Percentiles rank a stretch among this genome's conserved stretches.
Conservation (phyloP, 2,329 filamentous ascomycete genomes). For the Epichloe gansuensis region DNA sequence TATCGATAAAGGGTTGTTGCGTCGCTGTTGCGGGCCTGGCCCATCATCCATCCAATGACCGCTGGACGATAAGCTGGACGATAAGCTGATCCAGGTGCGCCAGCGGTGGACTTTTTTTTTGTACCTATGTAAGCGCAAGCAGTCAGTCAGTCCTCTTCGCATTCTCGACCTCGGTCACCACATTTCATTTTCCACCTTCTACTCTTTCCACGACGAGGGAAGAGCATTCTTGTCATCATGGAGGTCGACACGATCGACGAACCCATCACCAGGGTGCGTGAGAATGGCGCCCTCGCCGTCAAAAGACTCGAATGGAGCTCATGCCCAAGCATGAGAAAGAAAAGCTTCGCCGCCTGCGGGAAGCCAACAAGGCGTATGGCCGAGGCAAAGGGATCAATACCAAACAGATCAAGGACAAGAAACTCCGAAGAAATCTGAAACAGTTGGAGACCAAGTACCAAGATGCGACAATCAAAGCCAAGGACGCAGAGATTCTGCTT, state of each 20-base stretch:
- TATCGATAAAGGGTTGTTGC: constrained; percentile 22
- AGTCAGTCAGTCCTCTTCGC: no score
- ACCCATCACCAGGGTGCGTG: constrained; percentile 24
- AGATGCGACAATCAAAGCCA: constrained; percentile 68
- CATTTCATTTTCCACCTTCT: background rate
- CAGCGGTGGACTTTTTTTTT: constrained; percentile 20
- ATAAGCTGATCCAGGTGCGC: constrained; percentile 14
- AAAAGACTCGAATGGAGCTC: constrained; percentile 39
- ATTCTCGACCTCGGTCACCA: background rate
- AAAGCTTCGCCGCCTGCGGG: constrained; percentile 38
- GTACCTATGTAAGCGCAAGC: background rate
- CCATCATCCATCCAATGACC: constrained; percentile 15
- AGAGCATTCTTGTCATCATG: constrained; percentile 18
- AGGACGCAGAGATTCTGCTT: constrained; percentile 88
- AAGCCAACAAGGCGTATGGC: constrained; percentile 69
- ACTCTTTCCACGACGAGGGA: background rate
- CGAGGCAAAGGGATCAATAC: constrained; percentile 65
- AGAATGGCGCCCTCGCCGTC: constrained; percentile 43
- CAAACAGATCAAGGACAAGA: constrained; percentile 74
- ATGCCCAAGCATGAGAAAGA: constrained; percentile 38
- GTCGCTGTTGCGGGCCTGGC: background rate
- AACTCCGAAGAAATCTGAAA: constrained; percentile 69
- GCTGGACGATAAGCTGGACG: constrained; percentile 16
- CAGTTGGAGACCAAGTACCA: constrained; percentile 73
- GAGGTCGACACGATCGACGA: constrained; percentile 25